Percentiles rank a stretch among this genome's conserved stretches.
These are phyloP conservation scores for Xerocomus potaroensis DNA, from an alignment of 768 basidiomycete genomes.

Conservation along the genomic window DNA sequence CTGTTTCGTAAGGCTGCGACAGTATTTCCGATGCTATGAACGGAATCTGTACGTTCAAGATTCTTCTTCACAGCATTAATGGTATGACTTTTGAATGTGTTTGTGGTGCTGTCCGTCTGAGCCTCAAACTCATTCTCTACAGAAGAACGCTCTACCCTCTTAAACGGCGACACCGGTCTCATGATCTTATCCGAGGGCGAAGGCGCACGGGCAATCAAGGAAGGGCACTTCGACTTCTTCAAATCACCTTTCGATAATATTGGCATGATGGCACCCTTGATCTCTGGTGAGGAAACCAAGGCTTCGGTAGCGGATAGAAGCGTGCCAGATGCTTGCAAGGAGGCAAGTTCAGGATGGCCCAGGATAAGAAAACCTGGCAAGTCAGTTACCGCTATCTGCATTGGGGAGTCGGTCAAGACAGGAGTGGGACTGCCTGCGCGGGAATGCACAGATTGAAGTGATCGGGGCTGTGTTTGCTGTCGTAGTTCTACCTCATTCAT, in stretches of 20 bases:
- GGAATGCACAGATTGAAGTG: slow-evolving; percentile 20
- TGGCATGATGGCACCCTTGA: neutral
- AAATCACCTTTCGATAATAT: neutral
- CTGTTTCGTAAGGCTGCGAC: slow-evolving; percentile 68
- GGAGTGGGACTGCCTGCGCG: slow-evolving; percentile 17
- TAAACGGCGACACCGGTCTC: slow-evolving; percentile 20
- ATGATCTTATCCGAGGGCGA: slow-evolving; percentile 14
- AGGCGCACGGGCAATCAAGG: slow-evolving; percentile 18
- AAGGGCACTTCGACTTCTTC: slow-evolving; percentile 18
- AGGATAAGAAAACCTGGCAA: slow-evolving; percentile 5
- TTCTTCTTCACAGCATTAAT: slow-evolving; percentile 31
- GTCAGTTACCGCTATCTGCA: slow-evolving; percentile 3
- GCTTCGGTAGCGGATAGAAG: neutral
- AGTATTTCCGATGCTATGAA: slow-evolving; percentile 49
- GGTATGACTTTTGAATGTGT: slow-evolving; percentile 24
- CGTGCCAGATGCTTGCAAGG: slow-evolving; percentile 5
- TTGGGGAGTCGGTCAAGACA: slow-evolving; percentile 21
- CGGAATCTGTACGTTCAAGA: slow-evolving; percentile 51
- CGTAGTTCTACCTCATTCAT: slow-evolving; percentile 24
- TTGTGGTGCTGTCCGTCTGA: slow-evolving; percentile 15
- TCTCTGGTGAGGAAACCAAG: neutral
- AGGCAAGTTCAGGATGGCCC: slow-evolving; percentile 2
- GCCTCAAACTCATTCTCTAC: slow-evolving; percentile 35
- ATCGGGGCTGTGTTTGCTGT: slow-evolving; percentile 24
- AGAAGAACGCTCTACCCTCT: slow-evolving; percentile 11